These are phyloP conservation scores for Garcia nutans DNA, from an alignment of 345 rosid species.

Conservation along the genomic window DNA sequence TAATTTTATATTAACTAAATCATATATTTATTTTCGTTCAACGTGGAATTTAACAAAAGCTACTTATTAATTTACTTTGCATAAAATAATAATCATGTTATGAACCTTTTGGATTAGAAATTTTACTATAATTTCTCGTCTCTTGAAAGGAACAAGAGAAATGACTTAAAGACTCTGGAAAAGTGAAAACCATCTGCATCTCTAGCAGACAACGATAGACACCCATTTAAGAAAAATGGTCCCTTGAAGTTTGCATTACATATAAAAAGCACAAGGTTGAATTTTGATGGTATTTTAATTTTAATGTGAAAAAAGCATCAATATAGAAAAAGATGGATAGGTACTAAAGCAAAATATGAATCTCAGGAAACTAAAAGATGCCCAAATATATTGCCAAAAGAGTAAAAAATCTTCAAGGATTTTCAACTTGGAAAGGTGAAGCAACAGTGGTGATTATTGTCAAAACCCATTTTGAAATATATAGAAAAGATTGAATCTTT, in stretches of 20 bases:
- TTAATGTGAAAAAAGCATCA: constrained; percentile 10
- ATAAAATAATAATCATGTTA: not conserved
- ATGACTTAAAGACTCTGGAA: constrained; percentile 19
- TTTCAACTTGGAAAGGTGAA: constrained; percentile 7
- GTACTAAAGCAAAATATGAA: not conserved
- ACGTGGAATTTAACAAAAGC: too few species aligned
- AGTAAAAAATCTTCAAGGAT: constrained; percentile 11
- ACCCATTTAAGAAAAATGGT: constrained; percentile 30
- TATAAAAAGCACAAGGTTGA: not conserved
- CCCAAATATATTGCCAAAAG: not conserved
- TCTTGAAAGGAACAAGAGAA: constrained; percentile 1
- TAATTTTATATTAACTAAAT: too few species aligned
- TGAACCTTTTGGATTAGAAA: constrained; percentile 8
- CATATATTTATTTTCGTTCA: too few species aligned
- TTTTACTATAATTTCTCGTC: not conserved
- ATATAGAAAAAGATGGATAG: not conserved
- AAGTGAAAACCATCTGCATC: constrained; percentile 35
- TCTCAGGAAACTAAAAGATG: constrained; percentile 22
- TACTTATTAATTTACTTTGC: too few species aligned
- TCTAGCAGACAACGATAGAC: constrained; percentile 36
- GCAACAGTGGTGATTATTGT: not conserved
- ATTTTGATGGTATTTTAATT: not conserved
- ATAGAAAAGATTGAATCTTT: not conserved
- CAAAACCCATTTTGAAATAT: not conserved
- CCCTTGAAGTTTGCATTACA: constrained; percentile 24